A percentile compares a stretch with the other conserved stretches of the same genome.
phyloP scores from a whole-genome alignment of 2,329 filamentous ascomycete species.

The Aspergillus quadrilineatus region DNA sequence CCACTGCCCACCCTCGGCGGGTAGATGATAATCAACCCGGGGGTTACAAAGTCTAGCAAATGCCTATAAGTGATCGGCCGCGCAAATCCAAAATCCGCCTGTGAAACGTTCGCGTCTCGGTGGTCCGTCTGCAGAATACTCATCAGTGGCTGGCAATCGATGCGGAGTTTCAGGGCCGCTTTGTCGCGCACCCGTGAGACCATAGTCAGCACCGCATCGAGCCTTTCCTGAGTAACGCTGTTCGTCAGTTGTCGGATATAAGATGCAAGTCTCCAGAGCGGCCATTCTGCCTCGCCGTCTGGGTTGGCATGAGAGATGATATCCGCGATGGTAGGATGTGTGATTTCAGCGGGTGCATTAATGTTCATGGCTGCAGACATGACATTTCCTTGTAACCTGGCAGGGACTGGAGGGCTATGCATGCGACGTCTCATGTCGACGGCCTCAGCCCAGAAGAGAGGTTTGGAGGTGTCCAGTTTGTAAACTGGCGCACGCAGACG shows the following conservation, averaged over 20 bases:
- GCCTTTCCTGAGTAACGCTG: constrained; percentile 32
- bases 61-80: constrained; percentile 36
- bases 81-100: constrained; percentile 40
- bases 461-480: constrained; percentile 27
- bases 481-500: neutral
- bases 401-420: constrained; percentile 31
- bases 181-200: constrained; percentile 42
- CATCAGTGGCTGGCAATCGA: constrained; percentile 39
- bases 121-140: constrained; percentile 39
- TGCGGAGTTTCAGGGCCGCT: constrained; percentile 31
- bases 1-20: constrained; percentile 27
- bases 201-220: constrained; percentile 30
- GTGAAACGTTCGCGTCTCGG: constrained; percentile 32
- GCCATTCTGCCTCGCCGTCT: constrained; percentile 27
- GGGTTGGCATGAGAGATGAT: constrained; percentile 23
- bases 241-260: constrained; percentile 43
- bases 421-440: constrained; percentile 44
- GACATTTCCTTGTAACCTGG: constrained; percentile 40
- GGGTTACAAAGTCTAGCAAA: constrained; percentile 30
- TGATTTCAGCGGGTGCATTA: constrained; percentile 19
- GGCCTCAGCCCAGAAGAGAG: constrained; percentile 38
- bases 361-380: constrained; percentile 30
- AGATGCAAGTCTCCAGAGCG: constrained; percentile 35
- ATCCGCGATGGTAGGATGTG: constrained; percentile 32
- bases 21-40: constrained; percentile 27